phyloP scores from a whole-genome alignment of 805 yeast genomes.

The Yarrowia yakushimensis region DNA sequence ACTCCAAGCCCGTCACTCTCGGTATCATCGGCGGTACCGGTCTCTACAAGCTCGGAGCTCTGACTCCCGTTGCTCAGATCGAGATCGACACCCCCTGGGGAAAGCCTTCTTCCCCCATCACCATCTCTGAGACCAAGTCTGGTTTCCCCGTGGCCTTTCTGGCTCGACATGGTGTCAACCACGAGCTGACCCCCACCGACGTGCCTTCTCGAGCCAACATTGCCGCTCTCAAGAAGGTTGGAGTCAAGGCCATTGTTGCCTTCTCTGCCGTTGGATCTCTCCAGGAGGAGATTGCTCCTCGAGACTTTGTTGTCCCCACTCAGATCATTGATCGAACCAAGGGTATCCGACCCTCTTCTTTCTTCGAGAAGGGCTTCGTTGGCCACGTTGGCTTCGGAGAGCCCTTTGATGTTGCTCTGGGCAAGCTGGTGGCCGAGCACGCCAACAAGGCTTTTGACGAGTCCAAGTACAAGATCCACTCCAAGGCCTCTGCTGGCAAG shows the following conservation, averaged over 20 bases:
- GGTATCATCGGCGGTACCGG: constrained; percentile 99
- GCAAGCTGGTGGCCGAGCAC: constrained; percentile 59
- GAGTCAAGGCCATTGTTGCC: constrained; percentile 84
- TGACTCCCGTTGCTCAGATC: constrained; percentile 80
- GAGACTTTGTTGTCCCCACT: constrained; percentile 95
- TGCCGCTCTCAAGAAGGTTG: constrained; percentile 86
- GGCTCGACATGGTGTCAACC: constrained; percentile 91
- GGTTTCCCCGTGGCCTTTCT: constrained; percentile 90
- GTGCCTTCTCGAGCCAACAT: constrained; percentile 94
- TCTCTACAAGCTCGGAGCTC: constrained; percentile 77
- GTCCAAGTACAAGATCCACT: constrained; percentile 54
- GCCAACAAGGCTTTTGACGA: constrained; percentile 32
- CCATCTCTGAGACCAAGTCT: constrained; percentile 69
- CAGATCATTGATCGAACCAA: constrained; percentile 97
- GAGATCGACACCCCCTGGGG: constrained; percentile 96
- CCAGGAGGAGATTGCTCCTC: constrained; percentile 81
- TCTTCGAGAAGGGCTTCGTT: constrained; percentile 87
- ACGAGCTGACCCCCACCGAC: constrained; percentile 83
- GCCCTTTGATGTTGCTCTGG: constrained; percentile 80
- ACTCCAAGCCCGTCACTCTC: constrained; percentile 59
- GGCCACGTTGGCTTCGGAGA: constrained; percentile 98
- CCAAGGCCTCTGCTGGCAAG: constrained; percentile 60
- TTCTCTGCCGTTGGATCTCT: constrained; percentile 96
- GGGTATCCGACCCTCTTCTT: constrained; percentile 86
- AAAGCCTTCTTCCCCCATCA: constrained; percentile 87